Percentiles rank a stretch among this genome's conserved stretches.
Conservation (phyloP, 2,329 filamentous ascomycete species). For the Verticillium isaacii region DNA sequence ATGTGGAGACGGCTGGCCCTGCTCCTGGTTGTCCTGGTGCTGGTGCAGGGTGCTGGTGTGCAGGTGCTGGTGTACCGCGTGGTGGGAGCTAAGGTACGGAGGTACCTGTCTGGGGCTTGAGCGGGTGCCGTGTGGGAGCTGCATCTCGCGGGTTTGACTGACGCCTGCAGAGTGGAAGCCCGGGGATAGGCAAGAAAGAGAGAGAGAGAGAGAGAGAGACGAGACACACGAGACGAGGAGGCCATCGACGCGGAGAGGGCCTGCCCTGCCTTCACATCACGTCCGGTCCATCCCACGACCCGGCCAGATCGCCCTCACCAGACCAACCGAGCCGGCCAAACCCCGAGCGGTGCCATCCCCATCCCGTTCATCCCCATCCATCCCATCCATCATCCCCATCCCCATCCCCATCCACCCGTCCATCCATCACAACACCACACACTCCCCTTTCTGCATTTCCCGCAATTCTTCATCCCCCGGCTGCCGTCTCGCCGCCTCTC, state of each 20-base stretch:
- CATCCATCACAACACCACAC: conserved; percentile 1
- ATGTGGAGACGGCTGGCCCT: not conserved
- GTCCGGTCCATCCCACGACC: no score
- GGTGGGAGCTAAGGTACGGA: not conserved
- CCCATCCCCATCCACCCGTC: not conserved
- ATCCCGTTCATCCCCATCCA: not conserved
- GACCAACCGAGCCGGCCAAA: not conserved
- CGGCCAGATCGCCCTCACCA: no score
- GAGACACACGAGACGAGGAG: not conserved
- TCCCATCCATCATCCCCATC: not conserved
- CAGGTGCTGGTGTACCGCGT: not conserved
- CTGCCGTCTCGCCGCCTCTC: not conserved
- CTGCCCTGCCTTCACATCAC: not conserved
- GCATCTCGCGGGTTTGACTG: not conserved
- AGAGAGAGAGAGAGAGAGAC: not conserved
- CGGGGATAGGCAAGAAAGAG: not conserved
- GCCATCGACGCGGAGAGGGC: not conserved
- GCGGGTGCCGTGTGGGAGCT: not conserved
- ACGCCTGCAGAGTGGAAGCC: not conserved
- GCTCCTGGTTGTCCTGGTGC: not conserved
- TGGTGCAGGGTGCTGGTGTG: not conserved
- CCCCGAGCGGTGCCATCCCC: not conserved
- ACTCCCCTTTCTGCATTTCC: conserved; percentile 4
- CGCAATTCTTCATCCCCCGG: not conserved
- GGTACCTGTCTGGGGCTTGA: no score